Conservation (phyloP, 2,329 filamentous ascomycete species). For the Penicillium sp. region DNA sequence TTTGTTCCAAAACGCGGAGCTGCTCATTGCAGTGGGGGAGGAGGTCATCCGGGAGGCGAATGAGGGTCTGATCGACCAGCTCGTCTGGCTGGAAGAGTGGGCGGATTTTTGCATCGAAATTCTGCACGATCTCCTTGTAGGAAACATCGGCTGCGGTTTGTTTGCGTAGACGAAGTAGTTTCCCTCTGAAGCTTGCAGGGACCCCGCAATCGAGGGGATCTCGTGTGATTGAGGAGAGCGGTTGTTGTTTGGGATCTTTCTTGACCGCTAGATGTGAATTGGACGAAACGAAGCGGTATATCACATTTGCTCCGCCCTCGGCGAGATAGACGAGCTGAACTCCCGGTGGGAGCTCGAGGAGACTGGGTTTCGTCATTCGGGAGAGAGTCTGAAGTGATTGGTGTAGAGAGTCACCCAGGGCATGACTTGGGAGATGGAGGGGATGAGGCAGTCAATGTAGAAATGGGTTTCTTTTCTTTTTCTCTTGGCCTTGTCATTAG, state of each 20-base stretch:
- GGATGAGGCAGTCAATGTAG: not conserved
- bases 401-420: not conserved
- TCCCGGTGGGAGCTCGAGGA: constrained; percentile 40
- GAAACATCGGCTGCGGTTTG: constrained; percentile 55
- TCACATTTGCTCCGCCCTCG: constrained; percentile 78
- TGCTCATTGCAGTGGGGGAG: constrained; percentile 58
- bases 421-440: not conserved
- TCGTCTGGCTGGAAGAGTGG: constrained; percentile 61
- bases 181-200: constrained; percentile 41
- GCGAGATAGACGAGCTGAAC: constrained; percentile 53
- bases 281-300: constrained; percentile 64
- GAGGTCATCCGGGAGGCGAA: constrained; percentile 51
- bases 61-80: constrained; percentile 61
- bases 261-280: constrained; percentile 28
- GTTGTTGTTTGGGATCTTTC: constrained; percentile 28
- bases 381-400: constrained; percentile 8
- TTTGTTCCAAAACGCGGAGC: constrained; percentile 55
- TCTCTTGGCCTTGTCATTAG: not conserved
- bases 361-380: constrained; percentile 38
- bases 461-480: not conserved
- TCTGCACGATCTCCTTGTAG: constrained; percentile 52
- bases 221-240: constrained; percentile 22
- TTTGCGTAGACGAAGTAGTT: constrained; percentile 67
- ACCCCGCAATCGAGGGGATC: not conserved
- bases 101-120: constrained; percentile 49